Base-by-base conservation (phyloP, 78 protist species). In the Blattamonas nauphoetae region DNA sequence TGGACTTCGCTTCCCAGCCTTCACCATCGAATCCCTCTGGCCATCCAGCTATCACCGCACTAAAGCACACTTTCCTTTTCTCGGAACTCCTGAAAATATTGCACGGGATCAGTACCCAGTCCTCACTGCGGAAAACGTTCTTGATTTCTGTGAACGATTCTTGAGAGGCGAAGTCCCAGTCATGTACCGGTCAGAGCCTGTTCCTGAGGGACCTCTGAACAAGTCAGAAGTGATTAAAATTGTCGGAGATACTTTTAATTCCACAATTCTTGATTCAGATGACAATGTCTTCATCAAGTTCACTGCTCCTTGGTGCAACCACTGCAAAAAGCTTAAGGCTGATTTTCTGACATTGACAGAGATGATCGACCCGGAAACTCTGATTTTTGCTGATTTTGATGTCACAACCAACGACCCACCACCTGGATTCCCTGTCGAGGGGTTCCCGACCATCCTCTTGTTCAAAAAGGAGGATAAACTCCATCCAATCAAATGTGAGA, bases 261-360 rank as follows among this genome's bases (percentile, higher is more conserved):
- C 4, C 42, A 38, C 21, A 4, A 11, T 79, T 6, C 21, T 79
- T 21, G 83, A 79, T 11, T 6, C 6, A 5, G 21, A 79, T 5
- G 29, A 5, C 83, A 5, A 79, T 21, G 83, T 79, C 42, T 33
- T 79, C 32, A 11, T 79, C 42, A 79, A 79, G 41, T 79, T 79
- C 83, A 33, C 21, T 21, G 83, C 83, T 4, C 83, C 83, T 6
- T 79, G 83, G 83, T 79, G 83, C 83, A 11, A 21, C 45, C 33
- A 79, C 33, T 79, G 83, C 83, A 79, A 79, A 21, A 33, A 6
- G 43, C 6, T 79, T 4, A 11, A 4, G 32, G 32, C 33, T 6
- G 83, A 79, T 4, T 38, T 33, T 5, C 42, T 5, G 83, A 6
- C 83, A 6, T 6, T 79, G 83, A 11, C 83, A 4, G 21, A 79